Percentiles rank a stretch among this genome's conserved stretches.
Conservation (phyloP, 495 filamentous ascomycete species). For the Penicillium soppii region DNA sequence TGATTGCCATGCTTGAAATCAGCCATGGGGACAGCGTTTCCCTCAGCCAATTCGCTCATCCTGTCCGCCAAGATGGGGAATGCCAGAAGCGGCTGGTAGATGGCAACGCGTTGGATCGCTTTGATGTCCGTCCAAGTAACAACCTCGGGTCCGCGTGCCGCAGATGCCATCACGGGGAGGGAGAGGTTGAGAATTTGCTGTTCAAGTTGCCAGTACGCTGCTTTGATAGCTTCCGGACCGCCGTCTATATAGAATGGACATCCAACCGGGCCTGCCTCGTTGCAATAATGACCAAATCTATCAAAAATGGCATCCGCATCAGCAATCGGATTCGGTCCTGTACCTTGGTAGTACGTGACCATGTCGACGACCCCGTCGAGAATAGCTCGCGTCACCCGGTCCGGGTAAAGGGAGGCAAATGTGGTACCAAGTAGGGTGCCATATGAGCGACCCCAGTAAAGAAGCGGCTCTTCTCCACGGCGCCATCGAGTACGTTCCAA, state of each 20-base stretch:
- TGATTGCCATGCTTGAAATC: slow-evolving; percentile 40
- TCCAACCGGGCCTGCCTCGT: slow-evolving; percentile 31
- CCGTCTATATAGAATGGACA: slow-evolving; percentile 46
- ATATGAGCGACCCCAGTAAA: slow-evolving; percentile 69
- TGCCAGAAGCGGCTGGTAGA: slow-evolving; percentile 58
- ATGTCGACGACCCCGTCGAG: slow-evolving; percentile 58
- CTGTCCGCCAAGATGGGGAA: slow-evolving; percentile 57
- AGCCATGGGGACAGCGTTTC: slow-evolving; percentile 54
- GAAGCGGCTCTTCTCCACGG: slow-evolving; percentile 45
- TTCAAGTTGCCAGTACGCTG: slow-evolving; percentile 41
- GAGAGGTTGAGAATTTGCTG: slow-evolving; percentile 42
- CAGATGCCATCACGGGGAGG: slow-evolving; percentile 38
- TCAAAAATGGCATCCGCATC: slow-evolving; percentile 52
- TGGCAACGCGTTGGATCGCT: slow-evolving; percentile 25
- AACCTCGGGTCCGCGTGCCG: slow-evolving; percentile 38
- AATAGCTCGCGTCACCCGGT: slow-evolving; percentile 47
- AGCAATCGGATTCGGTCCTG: slow-evolving; percentile 41
- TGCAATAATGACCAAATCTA: slow-evolving; percentile 48
- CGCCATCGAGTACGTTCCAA: slow-evolving; percentile 30
- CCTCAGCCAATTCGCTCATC: slow-evolving; percentile 52
- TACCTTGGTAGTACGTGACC: slow-evolving; percentile 40
- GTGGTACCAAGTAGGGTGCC: slow-evolving; percentile 63
- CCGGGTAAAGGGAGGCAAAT: slow-evolving; percentile 54
- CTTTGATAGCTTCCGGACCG: slow-evolving; percentile 37
- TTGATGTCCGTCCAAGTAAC: slow-evolving; percentile 45